These are phyloP conservation scores for Cryptococcus sp. DNA, from an alignment of 1,284 basidiomycete species.

Conservation along the genomic window DNA sequence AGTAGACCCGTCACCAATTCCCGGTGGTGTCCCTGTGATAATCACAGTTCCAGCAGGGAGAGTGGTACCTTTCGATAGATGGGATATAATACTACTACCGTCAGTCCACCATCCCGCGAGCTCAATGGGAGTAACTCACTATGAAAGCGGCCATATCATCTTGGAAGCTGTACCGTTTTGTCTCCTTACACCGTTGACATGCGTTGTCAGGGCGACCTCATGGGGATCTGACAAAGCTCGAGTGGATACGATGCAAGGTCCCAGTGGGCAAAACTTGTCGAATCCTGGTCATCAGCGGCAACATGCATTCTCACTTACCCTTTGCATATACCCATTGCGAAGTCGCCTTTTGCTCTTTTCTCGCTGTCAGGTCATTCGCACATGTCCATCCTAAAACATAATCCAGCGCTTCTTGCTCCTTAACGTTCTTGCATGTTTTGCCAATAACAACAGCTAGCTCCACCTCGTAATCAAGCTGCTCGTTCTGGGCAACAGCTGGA, in stretches of 20 bases:
- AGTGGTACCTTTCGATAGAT: slow-evolving; percentile 77
- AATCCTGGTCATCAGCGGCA: slow-evolving; percentile 16
- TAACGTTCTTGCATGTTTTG: slow-evolving; percentile 69
- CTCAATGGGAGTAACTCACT: slow-evolving; percentile 6
- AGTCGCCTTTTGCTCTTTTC: slow-evolving; percentile 67
- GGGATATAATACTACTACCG: slow-evolving; percentile 51
- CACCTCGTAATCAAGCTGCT: slow-evolving; percentile 78
- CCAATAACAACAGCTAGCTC: slow-evolving; percentile 82
- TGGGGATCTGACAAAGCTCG: slow-evolving; percentile 65
- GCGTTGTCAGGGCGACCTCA: slow-evolving; percentile 59
- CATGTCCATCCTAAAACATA: slow-evolving; percentile 76
- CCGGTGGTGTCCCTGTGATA: slow-evolving; percentile 66
- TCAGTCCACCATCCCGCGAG: no score
- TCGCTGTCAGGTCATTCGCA: slow-evolving; percentile 77
- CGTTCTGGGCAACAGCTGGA: slow-evolving; percentile 64
- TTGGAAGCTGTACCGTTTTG: slow-evolving; percentile 66
- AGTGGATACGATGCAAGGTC: slow-evolving; percentile 68
- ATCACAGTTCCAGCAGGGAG: slow-evolving; percentile 74
- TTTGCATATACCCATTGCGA: slow-evolving; percentile 84
- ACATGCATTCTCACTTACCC: slow-evolving; percentile 48
- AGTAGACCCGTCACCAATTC: slow-evolving; percentile 70
- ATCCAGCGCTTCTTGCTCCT: slow-evolving; percentile 67
- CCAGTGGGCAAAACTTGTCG: slow-evolving; percentile 55
- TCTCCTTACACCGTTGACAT: slow-evolving; percentile 62
- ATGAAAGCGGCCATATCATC: slow-evolving; percentile 28